These are phyloP conservation scores for Trichoderma gamsii DNA, from an alignment of 495 filamentous ascomycete genomes.

Conservation along the genomic window DNA sequence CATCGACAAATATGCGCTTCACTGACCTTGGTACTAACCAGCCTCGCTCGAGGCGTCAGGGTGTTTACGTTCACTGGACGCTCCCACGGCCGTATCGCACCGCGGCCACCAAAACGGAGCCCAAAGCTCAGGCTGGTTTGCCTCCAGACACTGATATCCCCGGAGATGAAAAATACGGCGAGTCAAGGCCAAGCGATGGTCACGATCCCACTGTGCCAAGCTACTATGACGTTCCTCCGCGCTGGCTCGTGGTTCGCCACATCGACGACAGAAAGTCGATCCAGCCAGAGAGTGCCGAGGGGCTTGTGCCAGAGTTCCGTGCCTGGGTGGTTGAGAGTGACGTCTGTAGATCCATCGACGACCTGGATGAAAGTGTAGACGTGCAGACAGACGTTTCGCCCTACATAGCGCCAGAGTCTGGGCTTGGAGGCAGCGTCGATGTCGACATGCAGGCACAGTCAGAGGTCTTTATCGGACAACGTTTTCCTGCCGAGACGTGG, in stretches of 20 bases:
- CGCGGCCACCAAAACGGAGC: conserved; percentile 25
- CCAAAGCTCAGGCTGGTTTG: too few species aligned
- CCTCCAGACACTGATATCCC: too few species aligned
- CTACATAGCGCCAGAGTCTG: conserved; percentile 27
- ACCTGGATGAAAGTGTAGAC: conserved; percentile 29
- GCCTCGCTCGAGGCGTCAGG: conserved; percentile 28
- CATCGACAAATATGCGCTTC: conserved; percentile 36
- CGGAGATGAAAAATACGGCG: too few species aligned
- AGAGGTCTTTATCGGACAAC: conserved; percentile 47
- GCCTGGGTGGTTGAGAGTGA: conserved; percentile 50
- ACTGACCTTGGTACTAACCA: conserved; percentile 33
- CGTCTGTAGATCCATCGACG: conserved; percentile 28
- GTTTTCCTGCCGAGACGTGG: conserved; percentile 23
- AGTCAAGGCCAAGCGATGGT: conserved; percentile 17
- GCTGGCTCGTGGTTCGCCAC: conserved; percentile 41
- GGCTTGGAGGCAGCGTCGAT: conserved; percentile 9
- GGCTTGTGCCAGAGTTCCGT: conserved; percentile 23
- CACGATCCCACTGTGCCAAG: conserved; percentile 24
- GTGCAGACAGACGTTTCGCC: conserved; percentile 46
- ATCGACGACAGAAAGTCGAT: conserved; percentile 22
- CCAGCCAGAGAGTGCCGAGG: conserved; percentile 14
- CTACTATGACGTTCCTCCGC: conserved; percentile 30
- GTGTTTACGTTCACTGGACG: conserved; percentile 51
- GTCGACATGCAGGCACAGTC: conserved; percentile 36
- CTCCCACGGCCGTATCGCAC: conserved; percentile 42